Base-by-base conservation (phyloP, 306 rosid genomes). In the Sechiopsis laciniata region DNA sequence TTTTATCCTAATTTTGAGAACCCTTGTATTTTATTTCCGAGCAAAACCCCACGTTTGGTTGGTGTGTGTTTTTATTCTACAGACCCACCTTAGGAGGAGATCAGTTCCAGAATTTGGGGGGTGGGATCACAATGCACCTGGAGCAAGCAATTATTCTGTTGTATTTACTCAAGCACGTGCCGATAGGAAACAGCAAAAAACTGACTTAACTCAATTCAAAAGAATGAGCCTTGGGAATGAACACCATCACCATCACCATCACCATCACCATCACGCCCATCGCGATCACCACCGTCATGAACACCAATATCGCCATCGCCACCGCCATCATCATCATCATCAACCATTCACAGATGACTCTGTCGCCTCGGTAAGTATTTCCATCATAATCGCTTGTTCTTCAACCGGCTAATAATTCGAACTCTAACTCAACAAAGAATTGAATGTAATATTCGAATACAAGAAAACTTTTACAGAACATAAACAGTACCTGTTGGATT, bases 41-140 rank as follows among this genome's bases (percentile, higher is more conserved):
- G n/a, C n/a, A n/a, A n/a, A n/a, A n/a, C n/a, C n/a, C n/a, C n/a
- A n/a, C n/a, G n/a, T 26, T 26, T 5, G 37, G 55, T 69, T 50
- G 14, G 20, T 20, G 46, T 32, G 24, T 37, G 4, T 35, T 13
- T 35, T 13, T 66, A 26, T 6, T 21, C 13, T 79, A 72, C 80
- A 92, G 98, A 82, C 56, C 24, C 81, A 59, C 24, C 83, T 82
- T 65, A 56, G 37, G n/a, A 26, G 88, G 86, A 84, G 78, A 82
- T 80, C 98, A 40, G 95, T 92, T 70, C 98, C 98, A 55, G 85
- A 87, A 35, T 92, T 92, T 77, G 98, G 96, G 78, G 98, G 82
- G 55, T 92, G 98, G 98, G 92, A 90, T 37, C 73, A 87, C 0
- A 87, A 82, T 64, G 17, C 74, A 0, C 56, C 75, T 0, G 88